These are phyloP conservation scores for Micractinium conductrix DNA, from an alignment of 139 green algal species.

Conservation along the genomic window DNA sequence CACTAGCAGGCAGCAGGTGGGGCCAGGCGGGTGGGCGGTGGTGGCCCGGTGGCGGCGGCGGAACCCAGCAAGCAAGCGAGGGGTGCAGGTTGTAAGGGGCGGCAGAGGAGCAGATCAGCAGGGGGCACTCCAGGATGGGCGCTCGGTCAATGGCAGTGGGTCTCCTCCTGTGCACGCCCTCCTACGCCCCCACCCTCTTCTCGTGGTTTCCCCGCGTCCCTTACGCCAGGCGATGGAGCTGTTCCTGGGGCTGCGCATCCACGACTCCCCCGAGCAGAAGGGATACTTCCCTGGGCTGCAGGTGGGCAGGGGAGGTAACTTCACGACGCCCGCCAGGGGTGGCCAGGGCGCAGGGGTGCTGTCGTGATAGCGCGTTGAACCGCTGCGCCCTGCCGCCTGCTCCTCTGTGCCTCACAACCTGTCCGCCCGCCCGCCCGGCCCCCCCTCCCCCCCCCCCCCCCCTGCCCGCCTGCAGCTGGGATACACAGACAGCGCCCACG, in stretches of 20 bases:
- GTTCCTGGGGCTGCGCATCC: conserved; percentile 78
- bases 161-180: neutral
- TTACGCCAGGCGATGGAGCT: conserved; percentile 67
- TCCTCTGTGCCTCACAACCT: neutral
- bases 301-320: neutral
- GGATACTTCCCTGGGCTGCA: conserved; percentile 32
- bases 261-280: conserved; percentile 1
- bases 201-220: neutral
- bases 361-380: neutral
- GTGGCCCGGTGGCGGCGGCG: neutral
- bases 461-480: neutral
- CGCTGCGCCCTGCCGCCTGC: neutral
- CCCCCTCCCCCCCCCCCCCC: neutral
- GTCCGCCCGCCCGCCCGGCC: neutral
- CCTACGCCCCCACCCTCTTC: neutral
- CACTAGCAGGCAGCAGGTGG: conserved; percentile 47
- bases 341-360: neutral
- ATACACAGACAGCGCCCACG: conserved; percentile 7
- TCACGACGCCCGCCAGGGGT: neutral
- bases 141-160: neutral
- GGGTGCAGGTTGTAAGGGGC: no score
- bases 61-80: no score
- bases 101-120: no score
- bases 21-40: neutral
- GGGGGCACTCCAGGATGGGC: no score